These are phyloP conservation scores for Candida sp. DNA, from an alignment of 1,139 yeast species.

Conservation along the genomic window DNA sequence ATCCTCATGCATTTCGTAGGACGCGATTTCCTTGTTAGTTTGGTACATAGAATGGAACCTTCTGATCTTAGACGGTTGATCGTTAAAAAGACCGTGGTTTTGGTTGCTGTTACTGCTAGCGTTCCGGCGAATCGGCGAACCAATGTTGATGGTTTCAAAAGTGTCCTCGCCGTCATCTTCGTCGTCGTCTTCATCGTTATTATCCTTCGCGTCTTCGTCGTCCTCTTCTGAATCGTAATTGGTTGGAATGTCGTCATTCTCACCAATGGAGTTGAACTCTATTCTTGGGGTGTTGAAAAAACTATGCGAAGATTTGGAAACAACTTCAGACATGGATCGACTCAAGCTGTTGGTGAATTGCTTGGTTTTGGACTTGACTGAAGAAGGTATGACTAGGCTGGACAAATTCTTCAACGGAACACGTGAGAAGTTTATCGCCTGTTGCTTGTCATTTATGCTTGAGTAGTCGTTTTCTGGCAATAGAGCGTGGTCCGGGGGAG, in stretches of 20 bases:
- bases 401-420: conserved; percentile 31
- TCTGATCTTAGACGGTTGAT: conserved; percentile 34
- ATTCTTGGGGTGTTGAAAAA: conserved; percentile 9
- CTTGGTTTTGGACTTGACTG: conserved; percentile 16
- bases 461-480: background rate
- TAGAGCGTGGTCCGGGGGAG: background rate
- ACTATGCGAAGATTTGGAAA: conserved; percentile 20
- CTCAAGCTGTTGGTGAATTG: conserved; percentile 20
- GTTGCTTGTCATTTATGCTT: background rate
- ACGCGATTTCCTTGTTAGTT: conserved; percentile 40
- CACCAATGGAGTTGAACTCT: conserved; percentile 5
- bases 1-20: conserved; percentile 27
- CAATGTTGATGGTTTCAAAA: conserved; percentile 16
- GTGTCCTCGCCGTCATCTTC: conserved; percentile 20
- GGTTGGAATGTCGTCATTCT: conserved; percentile 8
- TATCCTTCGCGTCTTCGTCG: background rate
- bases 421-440: conserved; percentile 15
- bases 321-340: conserved; percentile 26
- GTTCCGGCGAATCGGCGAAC: conserved; percentile 14
- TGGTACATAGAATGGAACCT: conserved; percentile 74
- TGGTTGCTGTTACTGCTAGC: conserved; percentile 4
- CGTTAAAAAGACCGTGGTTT: background rate
- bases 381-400: conserved; percentile 25
- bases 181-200: conserved; percentile 12
- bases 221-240: conserved; percentile 6